phyloP scores from a whole-genome alignment of 1,139 yeast genomes.

The Geotrichum macrosporum region DNA sequence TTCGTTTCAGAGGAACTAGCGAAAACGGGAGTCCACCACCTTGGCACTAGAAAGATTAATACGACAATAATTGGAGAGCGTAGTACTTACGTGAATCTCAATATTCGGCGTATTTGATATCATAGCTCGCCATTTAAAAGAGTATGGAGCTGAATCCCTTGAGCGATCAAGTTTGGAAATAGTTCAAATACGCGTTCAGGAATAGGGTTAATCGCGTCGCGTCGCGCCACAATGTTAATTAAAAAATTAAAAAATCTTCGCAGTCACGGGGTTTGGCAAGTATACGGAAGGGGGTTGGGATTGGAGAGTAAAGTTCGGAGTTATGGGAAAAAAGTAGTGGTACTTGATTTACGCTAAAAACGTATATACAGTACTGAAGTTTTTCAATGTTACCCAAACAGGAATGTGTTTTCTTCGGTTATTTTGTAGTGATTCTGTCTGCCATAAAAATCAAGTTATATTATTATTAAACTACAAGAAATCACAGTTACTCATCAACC shows the following conservation, averaged over 20 bases:
- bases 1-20: constrained; percentile 15
- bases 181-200: too few species aligned
- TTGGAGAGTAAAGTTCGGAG: too few species aligned
- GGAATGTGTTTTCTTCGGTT: not conserved
- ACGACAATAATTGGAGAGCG: not conserved
- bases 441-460: too few species aligned
- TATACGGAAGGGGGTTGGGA: too few species aligned
- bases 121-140: not conserved
- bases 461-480: too few species aligned
- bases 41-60: not conserved
- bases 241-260: too few species aligned
- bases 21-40: constrained; percentile 5
- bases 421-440: not conserved
- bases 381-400: not conserved
- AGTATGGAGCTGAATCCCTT: too few species aligned
- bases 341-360: not conserved
- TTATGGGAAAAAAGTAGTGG: not conserved
- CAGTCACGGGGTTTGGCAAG: too few species aligned
- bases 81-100: constrained; percentile 1
- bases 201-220: too few species aligned
- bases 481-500: too few species aligned
- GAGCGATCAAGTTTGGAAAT: too few species aligned
- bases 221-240: too few species aligned
- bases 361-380: not conserved
- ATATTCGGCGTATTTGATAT: constrained; percentile 1